Conservation (phyloP, 2,329 filamentous ascomycete species). For the Elsinoe ampelina region DNA sequence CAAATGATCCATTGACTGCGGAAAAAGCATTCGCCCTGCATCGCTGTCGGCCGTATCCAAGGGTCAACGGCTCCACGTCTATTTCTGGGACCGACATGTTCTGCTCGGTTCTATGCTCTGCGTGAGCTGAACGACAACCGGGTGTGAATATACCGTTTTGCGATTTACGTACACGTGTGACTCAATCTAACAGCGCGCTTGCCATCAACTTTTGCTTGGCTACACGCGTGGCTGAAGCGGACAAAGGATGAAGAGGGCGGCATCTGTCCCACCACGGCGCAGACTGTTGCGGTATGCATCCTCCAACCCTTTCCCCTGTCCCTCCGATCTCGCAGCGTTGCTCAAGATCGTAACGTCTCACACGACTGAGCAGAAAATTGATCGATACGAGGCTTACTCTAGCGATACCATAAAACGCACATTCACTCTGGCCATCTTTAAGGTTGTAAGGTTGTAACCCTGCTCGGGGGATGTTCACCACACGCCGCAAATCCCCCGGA, state of each 20-base stretch:
- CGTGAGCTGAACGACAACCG: neutral
- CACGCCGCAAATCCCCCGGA: slow-evolving; percentile 3
- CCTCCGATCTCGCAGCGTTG: neutral
- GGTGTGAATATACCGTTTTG: slow-evolving; percentile 1
- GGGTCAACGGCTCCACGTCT: neutral
- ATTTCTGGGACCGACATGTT: neutral
- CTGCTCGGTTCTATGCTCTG: neutral
- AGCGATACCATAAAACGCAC: neutral
- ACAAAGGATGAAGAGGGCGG: neutral
- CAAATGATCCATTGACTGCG: slow-evolving; percentile 4
- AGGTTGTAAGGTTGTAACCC: neutral
- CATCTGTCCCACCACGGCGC: neutral
- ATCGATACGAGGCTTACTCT: neutral
- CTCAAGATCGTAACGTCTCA: neutral
- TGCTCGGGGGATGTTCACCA: neutral
- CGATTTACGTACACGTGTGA: neutral
- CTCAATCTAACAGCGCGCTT: neutral
- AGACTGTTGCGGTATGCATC: neutral
- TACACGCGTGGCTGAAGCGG: neutral
- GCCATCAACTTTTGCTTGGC: neutral
- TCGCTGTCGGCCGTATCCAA: slow-evolving; percentile 4
- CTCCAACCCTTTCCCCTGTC: neutral
- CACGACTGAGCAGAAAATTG: neutral
- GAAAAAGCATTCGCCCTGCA: slow-evolving; percentile 11
- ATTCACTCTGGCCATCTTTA: neutral